These are phyloP conservation scores for Penicillium sp. DNA, from an alignment of 2,329 filamentous ascomycete genomes.

Conservation along the genomic window DNA sequence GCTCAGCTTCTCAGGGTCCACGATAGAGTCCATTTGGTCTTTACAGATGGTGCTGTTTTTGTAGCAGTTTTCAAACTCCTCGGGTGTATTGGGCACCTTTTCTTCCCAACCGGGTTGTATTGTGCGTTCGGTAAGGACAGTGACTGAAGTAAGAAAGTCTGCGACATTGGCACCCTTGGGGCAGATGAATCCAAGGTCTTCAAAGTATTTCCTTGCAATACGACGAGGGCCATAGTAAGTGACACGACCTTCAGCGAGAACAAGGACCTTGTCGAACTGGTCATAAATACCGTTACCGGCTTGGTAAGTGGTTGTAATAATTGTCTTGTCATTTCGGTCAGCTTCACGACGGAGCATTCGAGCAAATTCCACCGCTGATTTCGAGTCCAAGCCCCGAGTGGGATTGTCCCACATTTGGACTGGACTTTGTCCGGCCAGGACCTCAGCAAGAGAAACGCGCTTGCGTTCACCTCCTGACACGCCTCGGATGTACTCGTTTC, in stretches of 20 bases:
- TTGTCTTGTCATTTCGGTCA: constrained; percentile 57
- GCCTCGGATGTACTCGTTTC: constrained; percentile 64
- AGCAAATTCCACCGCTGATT: constrained; percentile 60
- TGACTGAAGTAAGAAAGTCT: constrained; percentile 66
- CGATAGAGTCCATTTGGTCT: constrained; percentile 52
- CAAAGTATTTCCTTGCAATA: constrained; percentile 62
- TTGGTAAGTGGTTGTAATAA: constrained; percentile 66
- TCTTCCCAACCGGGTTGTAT: constrained; percentile 35
- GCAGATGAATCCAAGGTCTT: constrained; percentile 62
- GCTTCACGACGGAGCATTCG: constrained; percentile 61
- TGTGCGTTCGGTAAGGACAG: constrained; percentile 53
- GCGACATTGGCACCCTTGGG: constrained; percentile 62
- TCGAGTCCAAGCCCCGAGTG: constrained; percentile 65
- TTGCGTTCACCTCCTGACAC: constrained; percentile 69
- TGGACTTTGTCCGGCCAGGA: constrained; percentile 50
- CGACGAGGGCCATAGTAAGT: constrained; percentile 62
- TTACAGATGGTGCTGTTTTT: constrained; percentile 51
- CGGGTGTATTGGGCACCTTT: constrained; percentile 36
- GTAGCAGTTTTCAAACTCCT: constrained; percentile 52
- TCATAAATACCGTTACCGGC: constrained; percentile 68
- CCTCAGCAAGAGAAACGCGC: constrained; percentile 65
- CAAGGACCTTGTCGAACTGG: constrained; percentile 67
- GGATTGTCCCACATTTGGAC: constrained; percentile 68
- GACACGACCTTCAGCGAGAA: constrained; percentile 63
- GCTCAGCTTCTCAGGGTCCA: constrained; percentile 30